Conservation (phyloP, 2,329 filamentous ascomycete genomes). For the Biscogniauxia marginata region DNA sequence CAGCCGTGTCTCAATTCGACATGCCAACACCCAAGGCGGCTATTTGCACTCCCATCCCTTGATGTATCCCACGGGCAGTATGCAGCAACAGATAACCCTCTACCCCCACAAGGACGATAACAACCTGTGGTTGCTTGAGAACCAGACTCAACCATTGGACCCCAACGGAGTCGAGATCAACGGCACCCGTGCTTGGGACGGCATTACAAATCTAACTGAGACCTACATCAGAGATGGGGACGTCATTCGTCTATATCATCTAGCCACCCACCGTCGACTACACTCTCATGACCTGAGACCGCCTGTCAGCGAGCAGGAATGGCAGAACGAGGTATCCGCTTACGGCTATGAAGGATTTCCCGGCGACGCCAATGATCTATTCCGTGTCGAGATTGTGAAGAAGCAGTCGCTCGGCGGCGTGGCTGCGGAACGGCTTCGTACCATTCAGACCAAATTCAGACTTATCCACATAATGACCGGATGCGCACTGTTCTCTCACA, state of each 20-base stretch:
- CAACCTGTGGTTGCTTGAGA: slow-evolving; percentile 92
- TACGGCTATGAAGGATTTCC: slow-evolving; percentile 97
- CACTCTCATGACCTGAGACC: slow-evolving; percentile 95
- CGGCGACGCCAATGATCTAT: slow-evolving; percentile 94
- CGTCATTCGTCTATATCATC: slow-evolving; percentile 80
- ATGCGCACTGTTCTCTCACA: slow-evolving; percentile 95
- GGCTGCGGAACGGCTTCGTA: slow-evolving; percentile 82
- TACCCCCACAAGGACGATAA: slow-evolving; percentile 99
- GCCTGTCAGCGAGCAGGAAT: slow-evolving; percentile 82
- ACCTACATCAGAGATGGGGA: slow-evolving; percentile 74
- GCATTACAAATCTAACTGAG: slow-evolving; percentile 56
- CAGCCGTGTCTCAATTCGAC: slow-evolving; percentile 80
- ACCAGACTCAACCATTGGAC: slow-evolving; percentile 87
- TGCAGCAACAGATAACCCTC: slow-evolving; percentile 97
- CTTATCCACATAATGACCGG: slow-evolving; percentile 96
- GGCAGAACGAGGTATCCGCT: slow-evolving; percentile 94
- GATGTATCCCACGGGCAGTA: slow-evolving; percentile 97
- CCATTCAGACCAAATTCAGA: slow-evolving; percentile 95
- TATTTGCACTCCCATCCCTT: slow-evolving; percentile 95
- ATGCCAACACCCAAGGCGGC: slow-evolving; percentile 95
- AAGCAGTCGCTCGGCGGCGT: slow-evolving; percentile 74
- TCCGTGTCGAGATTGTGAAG: slow-evolving; percentile 93
- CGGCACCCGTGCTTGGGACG: slow-evolving; percentile 83
- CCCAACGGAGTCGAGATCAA: slow-evolving; percentile 73
- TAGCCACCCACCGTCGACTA: slow-evolving; percentile 79